A percentile compares a stretch with the other conserved stretches of the same genome.
Conservation (phyloP, 257 asterid species). For the Penstemon davidsonii region DNA sequence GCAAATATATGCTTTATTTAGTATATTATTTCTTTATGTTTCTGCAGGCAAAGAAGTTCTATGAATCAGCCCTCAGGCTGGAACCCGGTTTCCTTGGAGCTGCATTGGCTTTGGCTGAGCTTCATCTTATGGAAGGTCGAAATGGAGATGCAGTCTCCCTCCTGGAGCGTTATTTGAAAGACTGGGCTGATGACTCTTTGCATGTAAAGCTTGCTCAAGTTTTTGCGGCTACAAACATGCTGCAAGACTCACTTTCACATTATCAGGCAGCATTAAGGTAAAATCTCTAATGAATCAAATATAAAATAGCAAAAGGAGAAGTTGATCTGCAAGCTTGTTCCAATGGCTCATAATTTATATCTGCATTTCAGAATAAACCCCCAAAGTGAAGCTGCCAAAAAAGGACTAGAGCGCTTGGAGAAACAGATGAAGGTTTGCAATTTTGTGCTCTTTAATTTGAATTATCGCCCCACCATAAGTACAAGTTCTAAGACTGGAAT, state of each 20-base stretch:
- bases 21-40: not conserved
- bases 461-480: not conserved
- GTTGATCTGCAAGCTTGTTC: constrained; percentile 7
- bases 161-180: constrained; percentile 81
- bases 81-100: constrained; percentile 99
- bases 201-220: constrained; percentile 98
- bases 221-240: constrained; percentile 86
- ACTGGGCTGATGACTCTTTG: constrained; percentile 94
- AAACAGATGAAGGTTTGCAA: constrained; percentile 88
- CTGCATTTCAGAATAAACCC: constrained; percentile 72
- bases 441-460: constrained; percentile 7
- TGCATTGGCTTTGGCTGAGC: constrained; percentile 97
- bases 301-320: no score
- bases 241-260: constrained; percentile 90
- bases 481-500: not conserved
- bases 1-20: not conserved
- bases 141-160: constrained; percentile 87
- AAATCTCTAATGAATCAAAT: not conserved
- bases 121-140: constrained; percentile 91
- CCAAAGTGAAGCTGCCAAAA: constrained; percentile 82
- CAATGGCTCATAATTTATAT: not conserved
- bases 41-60: constrained; percentile 86
- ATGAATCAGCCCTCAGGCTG: constrained; percentile 93
- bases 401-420: constrained; percentile 93
- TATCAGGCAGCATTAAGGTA: constrained; percentile 94